Percentiles rank a stretch among this genome's conserved stretches.
Conservation (phyloP, 2,329 filamentous ascomycete species). For the Talaromyces sp. region DNA sequence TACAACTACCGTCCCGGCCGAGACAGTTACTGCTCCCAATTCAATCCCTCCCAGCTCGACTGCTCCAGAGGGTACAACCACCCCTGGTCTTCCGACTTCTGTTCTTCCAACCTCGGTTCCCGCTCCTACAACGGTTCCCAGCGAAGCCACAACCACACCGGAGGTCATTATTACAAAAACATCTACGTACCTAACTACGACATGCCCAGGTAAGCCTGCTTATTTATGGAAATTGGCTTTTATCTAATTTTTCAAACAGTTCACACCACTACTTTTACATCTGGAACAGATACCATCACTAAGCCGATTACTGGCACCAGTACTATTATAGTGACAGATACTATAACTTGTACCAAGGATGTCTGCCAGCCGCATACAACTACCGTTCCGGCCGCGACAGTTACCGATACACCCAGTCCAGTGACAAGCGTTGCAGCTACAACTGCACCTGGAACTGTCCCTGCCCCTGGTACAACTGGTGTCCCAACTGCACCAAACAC, state of each 20-base stretch:
- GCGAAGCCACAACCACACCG: background rate
- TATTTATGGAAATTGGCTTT: background rate
- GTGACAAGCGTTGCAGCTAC: background rate
- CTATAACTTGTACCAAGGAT: conserved; percentile 11
- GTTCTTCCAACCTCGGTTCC: background rate
- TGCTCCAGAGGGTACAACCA: background rate
- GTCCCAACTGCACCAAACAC: background rate
- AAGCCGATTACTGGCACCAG: conserved; percentile 8
- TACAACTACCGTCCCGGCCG: too few relatives aligned
- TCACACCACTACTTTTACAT: conserved; percentile 8
- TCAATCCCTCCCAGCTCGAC: background rate
- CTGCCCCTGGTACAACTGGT: background rate
- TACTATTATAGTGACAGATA: conserved; percentile 7
- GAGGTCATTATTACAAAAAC: conserved; percentile 7
- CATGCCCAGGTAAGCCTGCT: background rate
- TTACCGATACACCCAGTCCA: background rate
- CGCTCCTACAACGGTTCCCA: conserved; percentile 2
- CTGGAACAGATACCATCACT: conserved; percentile 10
- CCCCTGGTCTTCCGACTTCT: background rate
- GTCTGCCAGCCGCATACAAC: conserved; percentile 8
- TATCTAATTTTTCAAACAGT: conserved; percentile 1
- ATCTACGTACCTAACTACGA: conserved; percentile 3
- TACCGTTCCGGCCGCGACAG: background rate
- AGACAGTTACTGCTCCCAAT: background rate
- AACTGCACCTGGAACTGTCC: background rate